Evolutionary conservation across 2,329 filamentous ascomycete species (phyloP), one percentile per base, ranked within the genome.

Genomic region (Aureobasidium sp.): DNA sequence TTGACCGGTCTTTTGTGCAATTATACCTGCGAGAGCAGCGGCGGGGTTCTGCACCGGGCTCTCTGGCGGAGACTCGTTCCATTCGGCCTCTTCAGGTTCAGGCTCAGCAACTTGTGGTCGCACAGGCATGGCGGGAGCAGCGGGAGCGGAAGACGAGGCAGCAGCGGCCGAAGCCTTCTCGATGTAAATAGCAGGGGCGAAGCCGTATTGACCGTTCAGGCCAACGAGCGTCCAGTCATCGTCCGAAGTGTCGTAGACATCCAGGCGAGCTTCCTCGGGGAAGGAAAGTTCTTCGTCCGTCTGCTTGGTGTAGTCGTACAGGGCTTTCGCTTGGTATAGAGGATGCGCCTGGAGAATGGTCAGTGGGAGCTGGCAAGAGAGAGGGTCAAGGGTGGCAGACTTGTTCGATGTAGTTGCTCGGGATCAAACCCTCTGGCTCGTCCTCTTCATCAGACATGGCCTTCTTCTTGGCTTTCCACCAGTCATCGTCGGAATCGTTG

Each of bases 201-300:
- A 99, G 53, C 94, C 94, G 78, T 87, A 99, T 67, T 97, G 91
- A 59, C 84, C 85, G 67, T 91, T 86, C 48, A 87, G 79, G 20
- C 93, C 92, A 34, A 96, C 93, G 55, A 99, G 79, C 65, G 94
- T 96, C 94, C 94, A 99, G 76, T 99, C 94, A 15, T 91, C 90
- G 74, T 99, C 94, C 5, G 91, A 88, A 11, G 83, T 87, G 75
- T 99, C 94, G 76, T 90, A 97, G 52, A 99, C 89, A 64, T 89
- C 80, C 53, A 99, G 82, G 48, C 85, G 77, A 44, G 88, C 87
- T 72, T 96, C 92, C 78, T 99, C 94, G 53, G 90, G 84, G 73
- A 99, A 97, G 27, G 93, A 97, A 11, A 99, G 81, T 76, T 99
- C 94, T 76, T 99, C 94, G 72, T 99, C 94, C 27, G 94, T 99